Evolutionary conservation across 2,329 filamentous ascomycete genomes (phyloP).

Genomic region (Elsinoe batatas): DNA sequence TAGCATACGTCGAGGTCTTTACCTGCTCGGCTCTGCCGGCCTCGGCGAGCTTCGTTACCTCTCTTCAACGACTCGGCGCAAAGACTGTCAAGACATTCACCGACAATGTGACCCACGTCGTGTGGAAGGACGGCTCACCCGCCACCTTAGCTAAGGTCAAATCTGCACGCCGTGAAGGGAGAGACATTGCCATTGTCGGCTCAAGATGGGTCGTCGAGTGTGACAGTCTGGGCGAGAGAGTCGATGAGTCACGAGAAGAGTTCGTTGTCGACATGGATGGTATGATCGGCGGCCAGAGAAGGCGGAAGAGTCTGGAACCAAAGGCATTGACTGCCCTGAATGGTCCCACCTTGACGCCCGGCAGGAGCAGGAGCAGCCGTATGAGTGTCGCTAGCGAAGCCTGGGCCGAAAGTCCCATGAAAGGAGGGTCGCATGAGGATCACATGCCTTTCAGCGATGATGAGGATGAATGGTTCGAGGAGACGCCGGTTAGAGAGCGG

Average conservation of each 20-base stretch:
- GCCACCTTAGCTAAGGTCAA: slow-evolving; percentile 26
- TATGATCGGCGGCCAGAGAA: slow-evolving; percentile 23
- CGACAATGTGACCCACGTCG: slow-evolving; percentile 29
- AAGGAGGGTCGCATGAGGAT: slow-evolving; percentile 14
- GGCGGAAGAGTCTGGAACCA: slow-evolving; percentile 31
- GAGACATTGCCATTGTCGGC: slow-evolving; percentile 28
- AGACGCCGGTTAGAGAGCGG: slow-evolving; percentile 21
- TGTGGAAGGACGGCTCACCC: slow-evolving; percentile 31
- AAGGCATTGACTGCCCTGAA: slow-evolving; percentile 23
- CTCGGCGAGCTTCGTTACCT: slow-evolving; percentile 25
- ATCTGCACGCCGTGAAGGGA: slow-evolving; percentile 25
- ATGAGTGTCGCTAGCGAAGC: slow-evolving; percentile 14
- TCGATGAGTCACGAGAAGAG: slow-evolving; percentile 25
- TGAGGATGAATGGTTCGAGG: slow-evolving; percentile 22
- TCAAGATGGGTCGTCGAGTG: slow-evolving; percentile 30
- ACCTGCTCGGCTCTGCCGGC: slow-evolving; percentile 28
- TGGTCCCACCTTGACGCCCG: slow-evolving; percentile 26
- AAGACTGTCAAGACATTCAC: slow-evolving; percentile 28
- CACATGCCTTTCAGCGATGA: slow-evolving; percentile 20
- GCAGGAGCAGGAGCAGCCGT: slow-evolving; percentile 20
- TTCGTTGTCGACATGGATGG: slow-evolving; percentile 28
- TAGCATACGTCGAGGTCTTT: slow-evolving; percentile 29
- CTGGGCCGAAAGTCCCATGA: slow-evolving; percentile 16
- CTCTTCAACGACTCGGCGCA: slow-evolving; percentile 28
- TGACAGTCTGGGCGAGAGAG: slow-evolving; percentile 22